Percentiles rank a stretch among this genome's conserved stretches.
Evolutionary conservation across 495 filamentous ascomycete genomes (phyloP).

Genomic region (Corynascus novoguineensis): DNA sequence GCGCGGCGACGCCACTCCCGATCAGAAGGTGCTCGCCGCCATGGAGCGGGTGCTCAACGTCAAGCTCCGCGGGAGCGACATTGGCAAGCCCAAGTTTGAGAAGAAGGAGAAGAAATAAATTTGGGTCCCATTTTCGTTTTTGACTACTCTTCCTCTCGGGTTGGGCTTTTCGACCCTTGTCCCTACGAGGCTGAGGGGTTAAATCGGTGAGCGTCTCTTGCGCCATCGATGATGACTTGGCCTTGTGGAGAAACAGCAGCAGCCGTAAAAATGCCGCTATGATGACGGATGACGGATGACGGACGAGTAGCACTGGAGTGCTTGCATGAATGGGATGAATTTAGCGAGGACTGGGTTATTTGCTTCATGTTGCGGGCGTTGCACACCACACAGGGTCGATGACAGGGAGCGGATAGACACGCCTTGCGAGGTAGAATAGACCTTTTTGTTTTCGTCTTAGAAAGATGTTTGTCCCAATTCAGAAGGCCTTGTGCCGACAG

Average conservation of each 20-base stretch:
- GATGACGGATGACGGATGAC: conserved; percentile 7
- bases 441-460: conserved; percentile 10
- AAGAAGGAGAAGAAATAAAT: conserved; percentile 54
- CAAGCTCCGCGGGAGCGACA: conserved; percentile 72
- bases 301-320: conserved; percentile 3
- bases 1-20: conserved; percentile 69
- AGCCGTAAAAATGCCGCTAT: neutral
- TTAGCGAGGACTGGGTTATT: conserved; percentile 11
- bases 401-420: conserved; percentile 7
- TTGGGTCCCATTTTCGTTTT: neutral
- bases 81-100: conserved; percentile 69
- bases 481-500: neutral
- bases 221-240: neutral
- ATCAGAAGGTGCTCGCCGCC: conserved; percentile 73
- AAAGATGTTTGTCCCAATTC: neutral
- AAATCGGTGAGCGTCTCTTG: neutral
- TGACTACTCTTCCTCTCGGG: neutral
- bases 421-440: conserved; percentile 14
- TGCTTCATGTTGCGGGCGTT: conserved; percentile 8
- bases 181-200: neutral
- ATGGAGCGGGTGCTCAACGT: conserved; percentile 85
- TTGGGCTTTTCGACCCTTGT: neutral
- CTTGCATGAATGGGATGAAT: conserved; percentile 8
- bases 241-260: neutral
- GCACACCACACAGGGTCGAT: conserved; percentile 9